phyloP scores from a whole-genome alignment of 441 rosid species.

The Erodium trifolium region DNA sequence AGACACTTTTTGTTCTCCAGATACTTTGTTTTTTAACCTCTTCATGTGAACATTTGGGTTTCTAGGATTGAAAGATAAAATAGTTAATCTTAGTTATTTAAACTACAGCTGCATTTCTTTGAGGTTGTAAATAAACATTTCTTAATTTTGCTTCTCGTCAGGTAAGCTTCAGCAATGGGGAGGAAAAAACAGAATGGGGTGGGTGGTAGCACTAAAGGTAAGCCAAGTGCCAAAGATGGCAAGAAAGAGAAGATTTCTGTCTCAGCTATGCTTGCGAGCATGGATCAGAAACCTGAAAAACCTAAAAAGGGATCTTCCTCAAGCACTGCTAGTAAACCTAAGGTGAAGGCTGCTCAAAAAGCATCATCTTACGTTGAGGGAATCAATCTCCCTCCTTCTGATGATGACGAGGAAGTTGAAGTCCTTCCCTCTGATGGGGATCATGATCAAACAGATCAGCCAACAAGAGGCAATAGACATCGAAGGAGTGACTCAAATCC shows the following conservation, averaged over 20 bases:
- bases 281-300: slow-evolving; percentile 71
- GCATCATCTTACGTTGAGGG: slow-evolving; percentile 52
- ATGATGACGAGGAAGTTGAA: slow-evolving; percentile 44
- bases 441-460: slow-evolving; percentile 22
- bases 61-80: too few relatives aligned
- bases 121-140: too few relatives aligned
- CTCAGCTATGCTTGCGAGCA: slow-evolving; percentile 69
- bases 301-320: slow-evolving; percentile 48
- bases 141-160: slow-evolving; percentile 10
- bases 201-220: slow-evolving; percentile 30
- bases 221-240: slow-evolving; percentile 24
- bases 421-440: slow-evolving; percentile 31
- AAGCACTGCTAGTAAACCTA: slow-evolving; percentile 26
- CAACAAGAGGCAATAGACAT: slow-evolving; percentile 26
- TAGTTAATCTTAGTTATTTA: neutral
- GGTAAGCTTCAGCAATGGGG: slow-evolving; percentile 43
- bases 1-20: too few relatives aligned
- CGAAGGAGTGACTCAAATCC: slow-evolving; percentile 25
- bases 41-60: too few relatives aligned
- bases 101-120: neutral
- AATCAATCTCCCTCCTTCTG: slow-evolving; percentile 79
- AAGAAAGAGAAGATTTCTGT: slow-evolving; percentile 64
- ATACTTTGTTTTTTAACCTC: too few relatives aligned
- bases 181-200: slow-evolving; percentile 59
- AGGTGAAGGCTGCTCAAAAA: slow-evolving; percentile 40